Conservation (phyloP, 768 basidiomycete species). For the Gymnopilus dilepis region DNA sequence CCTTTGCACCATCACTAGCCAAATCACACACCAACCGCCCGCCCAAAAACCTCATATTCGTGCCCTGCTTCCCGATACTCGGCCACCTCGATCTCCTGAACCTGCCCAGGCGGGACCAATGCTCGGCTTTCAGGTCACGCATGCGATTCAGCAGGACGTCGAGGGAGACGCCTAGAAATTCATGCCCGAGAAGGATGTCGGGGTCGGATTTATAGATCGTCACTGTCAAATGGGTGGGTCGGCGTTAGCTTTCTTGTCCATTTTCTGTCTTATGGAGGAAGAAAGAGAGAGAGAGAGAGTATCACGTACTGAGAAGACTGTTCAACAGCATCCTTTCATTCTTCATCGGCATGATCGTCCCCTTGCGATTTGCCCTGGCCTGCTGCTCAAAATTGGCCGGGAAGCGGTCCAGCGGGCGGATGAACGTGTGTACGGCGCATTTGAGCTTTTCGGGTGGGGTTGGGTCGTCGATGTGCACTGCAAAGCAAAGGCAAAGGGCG, state of each 20-base stretch:
- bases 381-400: slow-evolving; percentile 82
- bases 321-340: slow-evolving; percentile 89
- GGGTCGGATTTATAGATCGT: slow-evolving; percentile 88
- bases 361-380: slow-evolving; percentile 67
- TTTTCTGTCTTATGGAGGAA: no score
- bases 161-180: slow-evolving; percentile 87
- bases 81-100: slow-evolving; percentile 89
- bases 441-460: slow-evolving; percentile 88
- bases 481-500: background rate
- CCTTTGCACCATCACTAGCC: slow-evolving; percentile 93
- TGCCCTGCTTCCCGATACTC: slow-evolving; percentile 77
- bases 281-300: background rate
- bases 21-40: slow-evolving; percentile 93
- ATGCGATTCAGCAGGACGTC: slow-evolving; percentile 92
- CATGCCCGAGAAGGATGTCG: slow-evolving; percentile 93
- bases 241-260: no score
- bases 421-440: slow-evolving; percentile 84
- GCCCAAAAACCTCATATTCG: slow-evolving; percentile 81
- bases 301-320: slow-evolving; percentile 67
- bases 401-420: slow-evolving; percentile 87
- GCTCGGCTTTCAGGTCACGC: slow-evolving; percentile 87
- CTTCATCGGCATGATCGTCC: slow-evolving; percentile 71
- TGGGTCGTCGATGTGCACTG: slow-evolving; percentile 89
- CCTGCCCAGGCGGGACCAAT: slow-evolving; percentile 93
- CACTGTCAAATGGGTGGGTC: slow-evolving; percentile 47